Percentiles rank a stretch among this genome's conserved stretches.
Conservation (phyloP, 148 eudicot species). For the Arbutus unedo region DNA sequence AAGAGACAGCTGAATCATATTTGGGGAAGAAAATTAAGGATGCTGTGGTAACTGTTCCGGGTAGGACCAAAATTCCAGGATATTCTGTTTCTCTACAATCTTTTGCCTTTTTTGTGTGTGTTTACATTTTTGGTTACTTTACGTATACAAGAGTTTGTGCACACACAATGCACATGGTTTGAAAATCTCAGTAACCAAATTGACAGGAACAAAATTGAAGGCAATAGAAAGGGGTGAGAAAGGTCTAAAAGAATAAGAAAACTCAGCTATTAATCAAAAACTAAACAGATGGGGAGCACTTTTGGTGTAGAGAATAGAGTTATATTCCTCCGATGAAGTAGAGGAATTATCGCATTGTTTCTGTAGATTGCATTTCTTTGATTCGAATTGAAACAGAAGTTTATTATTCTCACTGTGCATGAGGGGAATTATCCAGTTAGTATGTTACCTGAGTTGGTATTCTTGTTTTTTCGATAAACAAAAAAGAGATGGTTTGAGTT, state of each 20-base stretch:
- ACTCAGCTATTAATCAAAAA: background rate
- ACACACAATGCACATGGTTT: too few relatives aligned
- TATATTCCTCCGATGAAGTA: too few relatives aligned
- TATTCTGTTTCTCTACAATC: background rate
- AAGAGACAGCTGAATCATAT: constrained; percentile 48
- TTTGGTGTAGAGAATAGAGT: background rate
- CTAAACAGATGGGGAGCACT: too few relatives aligned
- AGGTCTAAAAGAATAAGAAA: background rate
- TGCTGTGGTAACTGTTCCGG: constrained; percentile 52
- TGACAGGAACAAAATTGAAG: background rate
- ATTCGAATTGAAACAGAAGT: too few relatives aligned
- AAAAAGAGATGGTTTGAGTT: too few relatives aligned
- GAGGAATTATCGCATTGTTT: too few relatives aligned
- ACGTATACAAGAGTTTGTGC: background rate
- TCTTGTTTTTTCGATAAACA: too few relatives aligned
- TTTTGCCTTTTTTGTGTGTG: background rate
- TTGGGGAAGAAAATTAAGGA: constrained; percentile 40
- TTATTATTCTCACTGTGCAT: too few relatives aligned
- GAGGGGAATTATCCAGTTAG: too few relatives aligned
- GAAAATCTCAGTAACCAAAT: background rate
- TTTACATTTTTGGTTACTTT: background rate
- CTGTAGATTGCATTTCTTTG: too few relatives aligned
- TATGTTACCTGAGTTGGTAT: too few relatives aligned
- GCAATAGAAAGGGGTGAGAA: background rate
- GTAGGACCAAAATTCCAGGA: constrained; percentile 14